Percentiles rank a stretch among this genome's conserved stretches.
phyloP scores from a whole-genome alignment of 1,139 yeast genomes.

The Taphrina wiesneri region DNA sequence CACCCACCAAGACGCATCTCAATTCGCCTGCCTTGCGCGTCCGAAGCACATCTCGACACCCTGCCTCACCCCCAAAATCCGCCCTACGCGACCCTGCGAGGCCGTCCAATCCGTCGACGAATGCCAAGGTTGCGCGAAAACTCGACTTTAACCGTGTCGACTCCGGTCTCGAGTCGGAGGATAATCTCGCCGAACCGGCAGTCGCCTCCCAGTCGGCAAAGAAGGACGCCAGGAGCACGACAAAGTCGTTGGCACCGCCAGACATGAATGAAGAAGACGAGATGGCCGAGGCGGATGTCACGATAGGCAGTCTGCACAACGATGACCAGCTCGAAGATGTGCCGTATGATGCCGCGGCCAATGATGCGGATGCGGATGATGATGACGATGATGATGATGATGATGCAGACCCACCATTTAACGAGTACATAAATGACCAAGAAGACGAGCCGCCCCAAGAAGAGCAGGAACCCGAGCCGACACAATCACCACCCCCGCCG shows the following conservation, averaged over 20 bases:
- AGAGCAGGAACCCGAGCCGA: slow-evolving; percentile 13
- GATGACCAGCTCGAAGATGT: neutral
- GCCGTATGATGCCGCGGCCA: neutral
- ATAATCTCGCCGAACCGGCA: neutral
- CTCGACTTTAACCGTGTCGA: slow-evolving; percentile 32
- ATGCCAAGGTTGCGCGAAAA: slow-evolving; percentile 34
- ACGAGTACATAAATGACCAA: slow-evolving; percentile 10
- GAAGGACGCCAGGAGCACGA: neutral
- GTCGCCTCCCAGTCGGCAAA: neutral
- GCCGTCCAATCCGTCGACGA: neutral
- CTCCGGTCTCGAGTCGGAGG: slow-evolving; percentile 7
- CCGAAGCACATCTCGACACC: slow-evolving; percentile 35
- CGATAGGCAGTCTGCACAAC: neutral
- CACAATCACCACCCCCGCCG: slow-evolving; percentile 10
- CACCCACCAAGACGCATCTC: slow-evolving; percentile 41
- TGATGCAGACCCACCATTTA: neutral
- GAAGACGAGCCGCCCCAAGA: slow-evolving; percentile 6
- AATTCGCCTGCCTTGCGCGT: slow-evolving; percentile 41
- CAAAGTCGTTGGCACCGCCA: neutral
- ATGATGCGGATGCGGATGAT: neutral
- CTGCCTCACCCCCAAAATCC: slow-evolving; percentile 20
- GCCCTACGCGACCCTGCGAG: slow-evolving; percentile 15
- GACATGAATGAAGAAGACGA: slow-evolving; percentile 1
- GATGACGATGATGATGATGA: neutral
- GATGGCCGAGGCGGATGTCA: slow-evolving; percentile 12